Percentiles rank a stretch among this genome's conserved stretches.
phyloP scores from a whole-genome alignment of 2,329 filamentous ascomycete species.

The Trichoderma semiorbis region DNA sequence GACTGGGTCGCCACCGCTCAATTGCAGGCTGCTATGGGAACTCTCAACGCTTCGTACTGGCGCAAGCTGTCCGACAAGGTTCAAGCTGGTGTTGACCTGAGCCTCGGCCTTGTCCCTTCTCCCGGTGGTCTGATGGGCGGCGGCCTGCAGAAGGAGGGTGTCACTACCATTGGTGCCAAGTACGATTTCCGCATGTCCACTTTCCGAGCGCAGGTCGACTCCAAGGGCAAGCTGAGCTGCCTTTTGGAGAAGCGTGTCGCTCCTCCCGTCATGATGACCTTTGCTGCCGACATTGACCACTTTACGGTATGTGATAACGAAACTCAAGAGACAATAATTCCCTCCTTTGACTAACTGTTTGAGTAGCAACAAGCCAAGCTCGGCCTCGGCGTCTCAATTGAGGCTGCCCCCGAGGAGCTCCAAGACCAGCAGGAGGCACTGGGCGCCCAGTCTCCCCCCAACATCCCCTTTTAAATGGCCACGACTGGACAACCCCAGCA shows the following conservation, averaged over 20 bases:
- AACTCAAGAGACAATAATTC: too few relatives aligned
- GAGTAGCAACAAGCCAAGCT: conserved; percentile 88
- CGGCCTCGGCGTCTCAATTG: conserved; percentile 88
- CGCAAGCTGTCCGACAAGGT: conserved; percentile 88
- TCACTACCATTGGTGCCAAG: conserved; percentile 89
- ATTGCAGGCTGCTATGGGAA: conserved; percentile 76
- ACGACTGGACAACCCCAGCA: conserved; percentile 17
- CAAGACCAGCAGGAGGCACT: conserved; percentile 75
- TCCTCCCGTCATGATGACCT: conserved; percentile 86
- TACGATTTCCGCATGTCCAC: conserved; percentile 97
- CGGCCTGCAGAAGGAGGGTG: conserved; percentile 76
- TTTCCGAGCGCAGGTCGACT: conserved; percentile 94
- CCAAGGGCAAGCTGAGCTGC: conserved; percentile 87
- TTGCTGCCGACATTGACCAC: conserved; percentile 96
- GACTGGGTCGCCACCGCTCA: conserved; percentile 95
- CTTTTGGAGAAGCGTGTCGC: conserved; percentile 94
- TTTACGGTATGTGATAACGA: conserved; percentile 69
- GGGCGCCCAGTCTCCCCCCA: conserved; percentile 48
- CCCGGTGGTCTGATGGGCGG: conserved; percentile 70
- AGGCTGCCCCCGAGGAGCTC: conserved; percentile 78
- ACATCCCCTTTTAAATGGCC: conserved; percentile 61
- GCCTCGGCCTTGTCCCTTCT: conserved; percentile 72
- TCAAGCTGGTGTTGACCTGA: conserved; percentile 93
- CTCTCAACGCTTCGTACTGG: conserved; percentile 91
- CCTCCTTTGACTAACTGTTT: neutral